phyloP scores from a whole-genome alignment of 2,329 filamentous ascomycete species.

The Botryosphaeria dothidea region DNA sequence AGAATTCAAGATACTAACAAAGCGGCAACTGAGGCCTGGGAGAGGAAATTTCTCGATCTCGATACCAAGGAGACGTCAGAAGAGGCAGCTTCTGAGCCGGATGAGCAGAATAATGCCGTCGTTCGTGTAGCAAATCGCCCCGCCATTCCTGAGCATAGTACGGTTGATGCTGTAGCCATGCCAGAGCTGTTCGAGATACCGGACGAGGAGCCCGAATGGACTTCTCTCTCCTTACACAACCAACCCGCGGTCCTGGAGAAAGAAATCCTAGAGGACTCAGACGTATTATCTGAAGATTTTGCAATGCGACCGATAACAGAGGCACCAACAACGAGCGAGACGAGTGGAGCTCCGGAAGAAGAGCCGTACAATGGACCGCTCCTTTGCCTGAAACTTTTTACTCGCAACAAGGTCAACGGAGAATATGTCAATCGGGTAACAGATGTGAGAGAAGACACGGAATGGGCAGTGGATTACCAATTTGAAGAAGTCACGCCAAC shows the following conservation, averaged over 20 bases:
- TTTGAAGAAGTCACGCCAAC: neutral
- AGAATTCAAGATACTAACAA: conserved; percentile 70
- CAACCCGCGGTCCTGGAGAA: conserved; percentile 19
- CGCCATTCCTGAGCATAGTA: neutral
- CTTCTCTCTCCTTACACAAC: neutral
- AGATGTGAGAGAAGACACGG: conserved; percentile 45
- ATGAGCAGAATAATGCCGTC: conserved; percentile 31
- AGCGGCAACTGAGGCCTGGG: conserved; percentile 67
- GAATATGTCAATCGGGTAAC: conserved; percentile 62
- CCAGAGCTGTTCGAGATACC: conserved; percentile 10
- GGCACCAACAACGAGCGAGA: neutral
- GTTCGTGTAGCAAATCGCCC: neutral
- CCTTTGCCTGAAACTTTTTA: conserved; percentile 69
- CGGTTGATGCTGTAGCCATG: neutral
- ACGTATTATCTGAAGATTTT: neutral
- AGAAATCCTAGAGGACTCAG: neutral
- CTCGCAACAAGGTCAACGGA: conserved; percentile 73
- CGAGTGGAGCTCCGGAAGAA: neutral
- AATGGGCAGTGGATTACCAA: conserved; percentile 75
- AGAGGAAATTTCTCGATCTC: conserved; percentile 59
- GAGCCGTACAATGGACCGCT: neutral
- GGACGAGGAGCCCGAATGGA: conserved; percentile 2
- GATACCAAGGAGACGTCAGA: conserved; percentile 23
- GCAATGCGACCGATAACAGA: neutral
- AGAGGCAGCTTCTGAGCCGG: neutral